A percentile compares a stretch with the other conserved stretches of the same genome.
Evolutionary conservation across 1,284 basidiomycete species (phyloP).

Genomic region (Coriolopsis trogii): DNA sequence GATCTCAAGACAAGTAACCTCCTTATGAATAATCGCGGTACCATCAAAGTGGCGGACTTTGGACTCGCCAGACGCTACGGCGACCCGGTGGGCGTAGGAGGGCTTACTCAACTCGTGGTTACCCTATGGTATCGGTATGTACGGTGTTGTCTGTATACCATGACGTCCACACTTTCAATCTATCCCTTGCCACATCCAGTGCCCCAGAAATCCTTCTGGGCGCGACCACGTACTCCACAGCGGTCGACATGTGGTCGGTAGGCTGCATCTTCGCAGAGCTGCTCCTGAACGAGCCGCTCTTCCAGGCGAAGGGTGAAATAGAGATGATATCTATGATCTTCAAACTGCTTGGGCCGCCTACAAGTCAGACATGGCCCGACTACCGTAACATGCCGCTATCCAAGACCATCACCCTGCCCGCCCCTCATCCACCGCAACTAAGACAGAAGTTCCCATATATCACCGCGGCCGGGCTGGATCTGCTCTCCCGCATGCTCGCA

Average conservation of each 20-base stretch:
- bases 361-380: constrained; percentile 85
- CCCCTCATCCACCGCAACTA: constrained; percentile 74
- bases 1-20: constrained; percentile 98
- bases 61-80: constrained; percentile 95
- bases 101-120: constrained; percentile 97
- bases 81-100: constrained; percentile 89
- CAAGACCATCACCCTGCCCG: constrained; percentile 78
- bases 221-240: constrained; percentile 90
- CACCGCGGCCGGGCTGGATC: constrained; percentile 82
- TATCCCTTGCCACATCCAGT: constrained; percentile 44
- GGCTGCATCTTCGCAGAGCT: constrained; percentile 99
- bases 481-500: constrained; percentile 81
- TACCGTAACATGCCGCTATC: constrained; percentile 79
- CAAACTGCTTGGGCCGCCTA: constrained; percentile 90
- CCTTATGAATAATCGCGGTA: constrained; percentile 98
- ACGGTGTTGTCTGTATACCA: constrained; percentile 7
- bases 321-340: constrained; percentile 95
- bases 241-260: constrained; percentile 99
- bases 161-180: constrained; percentile 22
- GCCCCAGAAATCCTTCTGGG: constrained; percentile 96
- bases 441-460: constrained; percentile 82
- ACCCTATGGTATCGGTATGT: constrained; percentile 98
- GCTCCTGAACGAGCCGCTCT: constrained; percentile 90
- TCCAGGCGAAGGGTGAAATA: constrained; percentile 94
- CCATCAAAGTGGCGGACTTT: constrained; percentile 98